Conservation (phyloP, 129 eudicot species). For the Flaveria linearis region DNA sequence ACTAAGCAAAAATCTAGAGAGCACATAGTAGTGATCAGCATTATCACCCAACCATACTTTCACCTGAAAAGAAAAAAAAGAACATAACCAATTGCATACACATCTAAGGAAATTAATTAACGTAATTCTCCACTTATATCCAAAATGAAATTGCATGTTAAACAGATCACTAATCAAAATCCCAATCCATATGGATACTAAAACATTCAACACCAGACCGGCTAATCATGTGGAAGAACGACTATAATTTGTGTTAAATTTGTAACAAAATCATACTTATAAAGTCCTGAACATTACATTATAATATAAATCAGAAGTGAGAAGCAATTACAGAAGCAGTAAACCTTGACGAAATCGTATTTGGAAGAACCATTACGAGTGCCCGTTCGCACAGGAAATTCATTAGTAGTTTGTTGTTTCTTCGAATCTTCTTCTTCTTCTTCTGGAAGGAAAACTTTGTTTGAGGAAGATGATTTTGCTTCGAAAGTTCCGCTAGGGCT, state of each 20-base stretch:
- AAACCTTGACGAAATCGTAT: conserved; percentile 98
- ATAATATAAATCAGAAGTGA: not conserved
- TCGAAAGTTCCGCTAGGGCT: conserved; percentile 33
- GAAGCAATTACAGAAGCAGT: not conserved
- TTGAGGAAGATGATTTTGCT: conserved; percentile 38
- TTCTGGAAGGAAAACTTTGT: conserved; percentile 20
- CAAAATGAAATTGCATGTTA: not conserved
- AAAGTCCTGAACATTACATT: too few relatives aligned
- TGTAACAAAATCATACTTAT: not conserved
- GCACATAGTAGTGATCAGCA: conserved; percentile 97
- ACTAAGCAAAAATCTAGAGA: conserved; percentile 95
- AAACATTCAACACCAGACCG: not conserved
- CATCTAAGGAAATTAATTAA: not conserved
- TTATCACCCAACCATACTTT: conserved; percentile 98
- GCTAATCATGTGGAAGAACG: not conserved
- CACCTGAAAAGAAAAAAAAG: conserved; percentile 50
- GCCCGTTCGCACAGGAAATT: conserved; percentile 40
- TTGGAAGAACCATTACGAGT: conserved; percentile 90
- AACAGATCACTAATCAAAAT: too few relatives aligned
- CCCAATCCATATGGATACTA: not conserved
- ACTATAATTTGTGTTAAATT: not conserved
- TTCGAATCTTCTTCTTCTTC: conserved; percentile 40
- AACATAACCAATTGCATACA: not conserved
- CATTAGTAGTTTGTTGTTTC: conserved; percentile 27
- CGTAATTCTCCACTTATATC: not conserved